Conservation (phyloP, 1,284 basidiomycete species). For the Cutaneotrichosporon spelunceum region DNA sequence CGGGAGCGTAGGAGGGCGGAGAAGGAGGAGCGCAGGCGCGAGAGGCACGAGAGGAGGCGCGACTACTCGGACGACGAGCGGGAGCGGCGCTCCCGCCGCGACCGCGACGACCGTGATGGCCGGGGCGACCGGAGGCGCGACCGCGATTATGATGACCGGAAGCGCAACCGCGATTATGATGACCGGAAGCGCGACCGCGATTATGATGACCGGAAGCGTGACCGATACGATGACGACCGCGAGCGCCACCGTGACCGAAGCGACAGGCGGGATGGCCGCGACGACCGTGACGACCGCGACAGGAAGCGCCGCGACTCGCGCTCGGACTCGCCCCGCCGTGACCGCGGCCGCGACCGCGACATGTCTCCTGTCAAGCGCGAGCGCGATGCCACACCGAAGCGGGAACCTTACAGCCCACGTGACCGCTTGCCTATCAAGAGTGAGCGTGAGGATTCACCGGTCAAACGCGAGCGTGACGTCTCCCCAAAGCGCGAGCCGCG, state of each 20-base stretch:
- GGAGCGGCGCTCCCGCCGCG: slow-evolving; percentile 8
- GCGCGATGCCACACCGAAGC: slow-evolving; percentile 1
- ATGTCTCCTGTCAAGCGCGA: background rate
- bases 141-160: slow-evolving; percentile 4
- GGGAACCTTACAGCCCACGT: background rate
- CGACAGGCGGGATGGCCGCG: slow-evolving; percentile 30
- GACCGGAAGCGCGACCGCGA: slow-evolving; percentile 13
- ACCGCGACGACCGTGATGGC: slow-evolving; percentile 9
- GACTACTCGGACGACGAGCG: slow-evolving; percentile 18
- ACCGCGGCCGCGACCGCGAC: slow-evolving; percentile 34
- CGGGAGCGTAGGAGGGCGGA: slow-evolving; percentile 61
- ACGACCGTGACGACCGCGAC: slow-evolving; percentile 9
- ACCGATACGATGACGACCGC: slow-evolving; percentile 15
- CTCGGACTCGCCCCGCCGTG: slow-evolving; percentile 4
- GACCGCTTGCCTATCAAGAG: background rate
- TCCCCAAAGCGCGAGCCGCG: slow-evolving; percentile 2
- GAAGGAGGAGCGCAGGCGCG: slow-evolving; percentile 47
- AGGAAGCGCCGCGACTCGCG: slow-evolving; percentile 2
- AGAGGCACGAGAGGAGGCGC: slow-evolving; percentile 17
- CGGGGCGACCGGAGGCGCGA: background rate
- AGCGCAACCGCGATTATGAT: slow-evolving; percentile 12
- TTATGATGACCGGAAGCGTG: slow-evolving; percentile 7
- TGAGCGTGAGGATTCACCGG: slow-evolving; percentile 22
- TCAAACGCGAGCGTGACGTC: slow-evolving; percentile 8
- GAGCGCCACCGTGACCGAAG: slow-evolving; percentile 10